Conservation (phyloP, 805 yeast species). For the Candida yuanshanica region DNA sequence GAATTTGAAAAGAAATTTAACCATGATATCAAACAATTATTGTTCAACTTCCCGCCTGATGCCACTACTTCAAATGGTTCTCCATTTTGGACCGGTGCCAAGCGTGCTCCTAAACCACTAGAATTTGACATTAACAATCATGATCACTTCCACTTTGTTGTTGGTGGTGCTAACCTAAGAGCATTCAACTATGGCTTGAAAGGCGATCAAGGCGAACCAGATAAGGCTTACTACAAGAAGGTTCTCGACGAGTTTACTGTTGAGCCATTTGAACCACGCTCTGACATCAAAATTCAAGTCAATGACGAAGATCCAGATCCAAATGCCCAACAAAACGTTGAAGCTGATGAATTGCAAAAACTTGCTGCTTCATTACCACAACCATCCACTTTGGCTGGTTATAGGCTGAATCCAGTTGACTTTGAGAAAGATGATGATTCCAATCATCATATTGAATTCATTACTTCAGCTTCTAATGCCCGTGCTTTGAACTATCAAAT, state of each 20-base stretch:
- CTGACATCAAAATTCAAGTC: conserved; percentile 75
- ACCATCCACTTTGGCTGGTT: conserved; percentile 85
- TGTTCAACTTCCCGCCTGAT: conserved; percentile 92
- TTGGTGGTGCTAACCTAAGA: conserved; percentile 85
- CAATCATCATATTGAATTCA: conserved; percentile 94
- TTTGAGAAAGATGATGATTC: conserved; percentile 98
- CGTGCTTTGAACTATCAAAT: conserved; percentile 90
- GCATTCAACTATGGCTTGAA: conserved; percentile 88
- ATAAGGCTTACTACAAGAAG: conserved; percentile 42
- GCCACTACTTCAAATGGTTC: conserved; percentile 86
- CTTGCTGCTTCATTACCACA: conserved; percentile 80
- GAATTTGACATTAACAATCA: conserved; percentile 66
- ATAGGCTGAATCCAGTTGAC: conserved; percentile 81
- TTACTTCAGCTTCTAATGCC: conserved; percentile 91
- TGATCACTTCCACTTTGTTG: conserved; percentile 77
- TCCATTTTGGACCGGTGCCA: conserved; percentile 97
- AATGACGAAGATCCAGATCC: conserved; percentile 88
- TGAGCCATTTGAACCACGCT: conserved; percentile 68
- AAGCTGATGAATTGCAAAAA: conserved; percentile 57
- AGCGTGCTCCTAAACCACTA: conserved; percentile 90
- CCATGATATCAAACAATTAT: conserved; percentile 82
- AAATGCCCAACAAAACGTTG: conserved; percentile 47
- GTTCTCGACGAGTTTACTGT: conserved; percentile 47
- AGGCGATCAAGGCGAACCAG: conserved; percentile 55
- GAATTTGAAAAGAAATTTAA: conserved; percentile 83